A percentile compares a stretch with the other conserved stretches of the same genome.
These are phyloP conservation scores for Elsinoe necatrix DNA, from an alignment of 2,329 filamentous ascomycete genomes.

Conservation along the genomic window DNA sequence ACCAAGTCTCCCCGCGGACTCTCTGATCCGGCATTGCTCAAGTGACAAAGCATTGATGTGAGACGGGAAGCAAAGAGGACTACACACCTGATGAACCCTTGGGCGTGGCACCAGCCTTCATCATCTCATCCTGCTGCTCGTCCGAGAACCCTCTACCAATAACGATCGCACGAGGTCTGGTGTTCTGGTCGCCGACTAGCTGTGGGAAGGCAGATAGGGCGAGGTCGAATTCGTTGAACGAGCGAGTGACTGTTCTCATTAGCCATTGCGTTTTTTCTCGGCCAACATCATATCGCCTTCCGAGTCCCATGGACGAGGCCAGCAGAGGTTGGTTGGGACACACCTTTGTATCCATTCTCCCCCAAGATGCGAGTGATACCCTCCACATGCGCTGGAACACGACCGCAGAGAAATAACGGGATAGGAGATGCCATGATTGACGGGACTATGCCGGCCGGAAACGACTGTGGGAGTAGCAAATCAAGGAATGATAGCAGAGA, in stretches of 20 bases:
- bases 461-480: too few relatives aligned
- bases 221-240: background rate
- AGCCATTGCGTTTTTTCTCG: background rate
- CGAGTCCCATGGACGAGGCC: too few relatives aligned
- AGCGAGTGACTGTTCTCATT: background rate
- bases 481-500: background rate
- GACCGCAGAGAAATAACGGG: slow-evolving; percentile 1
- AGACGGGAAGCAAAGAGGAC: background rate
- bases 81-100: background rate
- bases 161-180: slow-evolving; percentile 2
- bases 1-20: too few relatives aligned
- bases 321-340: too few relatives aligned
- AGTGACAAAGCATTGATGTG: background rate
- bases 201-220: background rate
- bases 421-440: background rate
- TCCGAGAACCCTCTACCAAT: slow-evolving; percentile 14
- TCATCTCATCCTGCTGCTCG: slow-evolving; percentile 8
- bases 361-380: slow-evolving; percentile 1
- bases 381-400: background rate
- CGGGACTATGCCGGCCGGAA: too few relatives aligned
- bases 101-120: background rate
- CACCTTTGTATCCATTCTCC: background rate
- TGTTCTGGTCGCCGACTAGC: background rate
- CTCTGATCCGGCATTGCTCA: too few relatives aligned
- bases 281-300: background rate